Base-by-base conservation (phyloP, 2,329 filamentous ascomycete genomes). In the Cryphonectria parasitica region DNA sequence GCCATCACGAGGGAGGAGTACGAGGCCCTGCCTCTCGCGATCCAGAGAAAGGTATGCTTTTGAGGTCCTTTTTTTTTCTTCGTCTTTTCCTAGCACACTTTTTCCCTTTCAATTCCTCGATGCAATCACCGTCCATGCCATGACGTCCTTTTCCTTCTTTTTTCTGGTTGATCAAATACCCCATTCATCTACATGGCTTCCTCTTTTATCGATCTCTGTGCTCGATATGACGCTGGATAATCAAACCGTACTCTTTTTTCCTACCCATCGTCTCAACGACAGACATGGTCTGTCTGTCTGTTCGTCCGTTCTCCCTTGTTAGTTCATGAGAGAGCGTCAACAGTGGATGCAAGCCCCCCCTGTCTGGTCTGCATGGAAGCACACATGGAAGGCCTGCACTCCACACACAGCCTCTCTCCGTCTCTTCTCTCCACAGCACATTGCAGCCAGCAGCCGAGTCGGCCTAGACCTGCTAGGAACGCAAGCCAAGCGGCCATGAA, bases 41-140 rank as follows among this genome's bases (percentile, higher is more conserved):
- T 86, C 31, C 81, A 83, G 73, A 81, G 83, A 77, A 86, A 87
- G 82, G 85, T 87, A 78, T 78, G 83, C 80, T 66, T 66, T 36
- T 43, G 41, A 43, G 22, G n/a, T n/a, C n/a, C n/a, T 19, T n/a
- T 43, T 31, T 36, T 3, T 25, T 28, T 13, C 10, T 28, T 28
- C 25, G 28, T 17, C 11, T 15, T 58, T 19, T 28, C 31, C 2
- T 49, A 22, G 17, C 22, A 34, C 34, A 4, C 3, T 28, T 31
- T 31, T 56, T 19, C 22, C 13, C 45, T 52, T 31, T 39, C 7
- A 10, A 7, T 49, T 49, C 7, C 36, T 10, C 8, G 10, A 39
- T 10, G 36, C 36, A 10, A 39, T 39, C 36, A 39, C 11, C 10
- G 36, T 11, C 36, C 36, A 39, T 10, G 36, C 13, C 36, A 39